Percentiles rank a stretch among this genome's conserved stretches.
Evolutionary conservation across 2,329 filamentous ascomycete species (phyloP).

Genomic region (Aspergillus terreus): DNA sequence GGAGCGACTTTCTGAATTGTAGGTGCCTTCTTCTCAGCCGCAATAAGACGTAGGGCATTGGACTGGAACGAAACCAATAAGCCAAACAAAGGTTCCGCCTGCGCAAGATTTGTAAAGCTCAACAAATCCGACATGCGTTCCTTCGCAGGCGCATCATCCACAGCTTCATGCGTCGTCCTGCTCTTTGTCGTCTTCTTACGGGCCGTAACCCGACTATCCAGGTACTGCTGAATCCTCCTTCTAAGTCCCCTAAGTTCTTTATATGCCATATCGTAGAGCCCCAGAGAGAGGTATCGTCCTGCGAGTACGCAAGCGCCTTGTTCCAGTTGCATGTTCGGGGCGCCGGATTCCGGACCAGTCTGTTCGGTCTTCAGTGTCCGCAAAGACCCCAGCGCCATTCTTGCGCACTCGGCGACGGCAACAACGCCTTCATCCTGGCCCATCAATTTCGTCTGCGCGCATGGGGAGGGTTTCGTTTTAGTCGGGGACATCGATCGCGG

Average conservation of each 20-base stretch:
- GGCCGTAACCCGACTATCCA: conserved; percentile 19
- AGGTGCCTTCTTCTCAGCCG: conserved; percentile 29
- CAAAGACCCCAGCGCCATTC: conserved; percentile 37
- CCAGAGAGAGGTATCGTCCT: conserved; percentile 39
- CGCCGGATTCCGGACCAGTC: conserved; percentile 11
- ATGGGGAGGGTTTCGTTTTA: conserved; percentile 17
- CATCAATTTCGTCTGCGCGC: background rate
- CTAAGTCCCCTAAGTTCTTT: conserved; percentile 40
- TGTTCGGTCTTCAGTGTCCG: conserved; percentile 32
- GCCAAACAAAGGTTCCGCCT: conserved; percentile 24
- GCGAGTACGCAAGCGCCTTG: conserved; percentile 41
- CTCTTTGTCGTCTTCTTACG: conserved; percentile 15
- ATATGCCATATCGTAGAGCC: conserved; percentile 38
- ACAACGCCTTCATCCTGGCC: conserved; percentile 22
- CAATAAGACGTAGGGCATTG: conserved; percentile 37
- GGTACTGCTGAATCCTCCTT: conserved; percentile 30
- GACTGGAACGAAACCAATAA: conserved; percentile 40
- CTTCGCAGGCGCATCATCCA: conserved; percentile 28
- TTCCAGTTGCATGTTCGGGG: conserved; percentile 39
- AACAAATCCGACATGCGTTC: conserved; percentile 38
- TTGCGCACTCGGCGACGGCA: conserved; percentile 38
- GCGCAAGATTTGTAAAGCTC: conserved; percentile 27
- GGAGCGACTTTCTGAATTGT: conserved; percentile 29
- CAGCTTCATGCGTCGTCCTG: conserved; percentile 8
- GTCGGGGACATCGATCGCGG: conserved; percentile 21